Percentiles rank a stretch among this genome's conserved stretches.
Conservation (phyloP, 129 eudicot species). For the Chrysanthemum lavandulifolium region DNA sequence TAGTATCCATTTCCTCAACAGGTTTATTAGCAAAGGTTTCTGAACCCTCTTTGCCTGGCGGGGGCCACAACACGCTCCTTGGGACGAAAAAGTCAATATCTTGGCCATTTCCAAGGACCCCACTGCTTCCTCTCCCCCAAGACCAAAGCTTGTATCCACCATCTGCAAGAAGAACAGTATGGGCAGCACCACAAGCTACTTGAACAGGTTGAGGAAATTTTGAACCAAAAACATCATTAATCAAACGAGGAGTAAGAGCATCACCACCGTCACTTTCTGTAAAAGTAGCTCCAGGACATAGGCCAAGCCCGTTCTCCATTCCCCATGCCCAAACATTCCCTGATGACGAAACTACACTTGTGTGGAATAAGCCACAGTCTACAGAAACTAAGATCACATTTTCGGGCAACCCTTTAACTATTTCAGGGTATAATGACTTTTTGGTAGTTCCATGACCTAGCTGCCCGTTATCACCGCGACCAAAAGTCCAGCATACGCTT, state of each 20-base stretch:
- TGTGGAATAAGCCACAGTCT: conserved; percentile 89
- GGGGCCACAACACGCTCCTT: conserved; percentile 69
- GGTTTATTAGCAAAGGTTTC: conserved; percentile 21
- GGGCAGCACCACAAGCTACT: conserved; percentile 93
- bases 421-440: conserved; percentile 28
- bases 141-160: conserved; percentile 79
- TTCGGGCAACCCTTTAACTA: conserved; percentile 24
- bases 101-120: conserved; percentile 83
- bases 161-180: conserved; percentile 72
- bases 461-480: conserved; percentile 39
- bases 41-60: conserved; percentile 29
- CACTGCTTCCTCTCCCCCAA: conserved; percentile 94
- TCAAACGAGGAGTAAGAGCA: conserved; percentile 54
- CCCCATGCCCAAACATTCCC: conserved; percentile 99
- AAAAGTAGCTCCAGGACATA: conserved; percentile 84
- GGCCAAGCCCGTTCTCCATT: conserved; percentile 92
- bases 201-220: conserved; percentile 55
- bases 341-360: conserved; percentile 71
- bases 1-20: conserved; percentile 20
- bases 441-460: conserved; percentile 36
- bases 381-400: conserved; percentile 46
- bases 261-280: conserved; percentile 70
- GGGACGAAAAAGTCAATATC: conserved; percentile 53
- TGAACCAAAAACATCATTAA: conserved; percentile 35
- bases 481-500: conserved; percentile 37